phyloP scores from a whole-genome alignment of 2,329 filamentous ascomycete species.

The Claviceps cyperi region DNA sequence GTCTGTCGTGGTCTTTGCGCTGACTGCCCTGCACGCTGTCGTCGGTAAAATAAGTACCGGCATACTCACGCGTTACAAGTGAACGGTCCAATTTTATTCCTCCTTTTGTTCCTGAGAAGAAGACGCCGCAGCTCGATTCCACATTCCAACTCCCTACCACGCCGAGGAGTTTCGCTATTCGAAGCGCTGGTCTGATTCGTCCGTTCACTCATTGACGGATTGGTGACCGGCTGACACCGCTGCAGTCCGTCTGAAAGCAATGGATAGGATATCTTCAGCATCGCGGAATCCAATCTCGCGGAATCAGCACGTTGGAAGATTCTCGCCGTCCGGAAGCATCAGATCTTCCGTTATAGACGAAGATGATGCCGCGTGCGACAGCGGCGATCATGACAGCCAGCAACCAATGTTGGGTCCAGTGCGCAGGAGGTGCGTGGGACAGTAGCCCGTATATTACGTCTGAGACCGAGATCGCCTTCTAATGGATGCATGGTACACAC shows the following conservation, averaged over 20 bases:
- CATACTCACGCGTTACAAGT: no score
- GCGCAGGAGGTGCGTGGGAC: constrained; percentile 17
- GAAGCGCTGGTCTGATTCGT: not conserved
- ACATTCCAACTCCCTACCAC: not conserved
- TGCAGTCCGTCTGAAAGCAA: not conserved
- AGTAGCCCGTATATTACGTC: not conserved
- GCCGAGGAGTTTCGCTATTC: no score
- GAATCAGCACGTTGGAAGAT: constrained; percentile 31
- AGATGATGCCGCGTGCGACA: constrained; percentile 30
- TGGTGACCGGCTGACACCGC: not conserved
- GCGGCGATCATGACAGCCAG: constrained; percentile 20
- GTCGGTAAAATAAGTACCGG: no score
- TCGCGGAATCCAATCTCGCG: constrained; percentile 27
- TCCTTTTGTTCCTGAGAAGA: not conserved
- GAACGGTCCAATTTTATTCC: not conserved
- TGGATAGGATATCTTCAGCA: constrained; percentile 3
- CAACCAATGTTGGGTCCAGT: constrained; percentile 10
- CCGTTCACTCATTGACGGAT: not conserved
- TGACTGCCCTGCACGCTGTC: no score
- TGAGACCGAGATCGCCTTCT: not conserved
- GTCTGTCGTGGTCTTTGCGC: not conserved
- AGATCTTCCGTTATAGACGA: constrained; percentile 29
- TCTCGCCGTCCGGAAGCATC: constrained; percentile 28
- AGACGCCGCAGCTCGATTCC: not conserved
- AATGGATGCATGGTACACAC: not conserved